Percentiles rank a stretch among this genome's conserved stretches.
phyloP scores from a whole-genome alignment of 208 protist species.

The Wallacemonas collosoma region DNA sequence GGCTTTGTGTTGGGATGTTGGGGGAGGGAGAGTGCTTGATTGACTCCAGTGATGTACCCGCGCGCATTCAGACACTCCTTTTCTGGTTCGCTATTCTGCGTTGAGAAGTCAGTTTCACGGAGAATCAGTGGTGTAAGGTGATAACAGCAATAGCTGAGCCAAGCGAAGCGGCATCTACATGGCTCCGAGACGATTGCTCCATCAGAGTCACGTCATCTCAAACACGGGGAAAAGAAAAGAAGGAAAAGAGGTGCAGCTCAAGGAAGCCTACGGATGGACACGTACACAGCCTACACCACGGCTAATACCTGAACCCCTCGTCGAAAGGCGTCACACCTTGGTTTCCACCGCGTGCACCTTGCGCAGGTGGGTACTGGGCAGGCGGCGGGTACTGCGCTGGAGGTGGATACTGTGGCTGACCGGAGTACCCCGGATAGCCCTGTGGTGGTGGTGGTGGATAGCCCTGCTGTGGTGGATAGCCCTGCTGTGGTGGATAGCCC shows the following conservation, averaged over 20 bases:
- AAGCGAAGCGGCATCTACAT: not conserved
- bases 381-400: not conserved
- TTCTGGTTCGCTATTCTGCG: too few species aligned
- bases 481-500: constrained; percentile 23
- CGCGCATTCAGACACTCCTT: too few species aligned
- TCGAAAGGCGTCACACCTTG: constrained; percentile 5
- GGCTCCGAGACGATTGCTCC: not conserved
- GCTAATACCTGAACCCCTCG: constrained; percentile 7
- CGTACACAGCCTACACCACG: not conserved
- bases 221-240: constrained; percentile 5
- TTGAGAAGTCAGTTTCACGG: too few species aligned
- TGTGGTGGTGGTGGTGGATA: constrained; percentile 19
- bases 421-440: constrained; percentile 8
- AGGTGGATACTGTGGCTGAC: not conserved
- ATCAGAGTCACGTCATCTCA: not conserved
- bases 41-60: too few species aligned
- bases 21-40: too few species aligned
- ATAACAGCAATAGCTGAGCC: too few species aligned
- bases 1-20: too few species aligned
- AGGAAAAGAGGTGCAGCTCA: not conserved
- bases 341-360: not conserved
- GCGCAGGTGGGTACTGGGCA: constrained; percentile 16
- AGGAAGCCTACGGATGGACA: not conserved
- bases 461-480: constrained; percentile 16
- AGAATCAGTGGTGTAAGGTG: too few species aligned